These are phyloP conservation scores for Carex cristatella DNA, from an alignment of 176 grass and related monocot species.

Conservation along the genomic window DNA sequence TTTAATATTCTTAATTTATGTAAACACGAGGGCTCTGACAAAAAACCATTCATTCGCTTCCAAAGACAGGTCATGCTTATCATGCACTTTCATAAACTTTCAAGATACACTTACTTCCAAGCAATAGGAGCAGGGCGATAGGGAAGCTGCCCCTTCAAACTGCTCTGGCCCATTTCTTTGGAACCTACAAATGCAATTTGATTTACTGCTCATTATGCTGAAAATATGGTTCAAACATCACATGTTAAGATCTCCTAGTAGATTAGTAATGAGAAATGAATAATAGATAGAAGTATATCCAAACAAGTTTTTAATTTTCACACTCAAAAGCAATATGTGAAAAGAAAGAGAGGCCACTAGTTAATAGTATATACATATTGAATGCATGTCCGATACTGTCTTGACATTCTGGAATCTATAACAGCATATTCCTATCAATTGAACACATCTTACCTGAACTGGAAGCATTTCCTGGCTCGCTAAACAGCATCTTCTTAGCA, in stretches of 20 bases:
- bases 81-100: neutral
- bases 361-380: neutral
- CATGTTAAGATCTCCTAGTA: neutral
- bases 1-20: neutral
- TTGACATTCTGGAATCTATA: neutral
- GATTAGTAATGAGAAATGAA: neutral
- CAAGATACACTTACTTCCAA: conserved; percentile 11
- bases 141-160: neutral
- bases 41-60: neutral
- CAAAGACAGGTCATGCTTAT: neutral
- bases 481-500: neutral
- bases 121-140: neutral
- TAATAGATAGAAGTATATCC: neutral
- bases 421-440: neutral
- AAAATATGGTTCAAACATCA: neutral
- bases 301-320: neutral
- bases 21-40: neutral
- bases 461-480: neutral
- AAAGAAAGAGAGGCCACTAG: neutral
- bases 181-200: neutral
- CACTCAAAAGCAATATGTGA: neutral
- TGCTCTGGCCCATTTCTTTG: neutral
- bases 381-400: neutral
- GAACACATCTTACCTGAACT: neutral
- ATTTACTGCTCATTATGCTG: neutral